phyloP scores from a whole-genome alignment of 106 monocot species.

The Apostasia ramifera region DNA sequence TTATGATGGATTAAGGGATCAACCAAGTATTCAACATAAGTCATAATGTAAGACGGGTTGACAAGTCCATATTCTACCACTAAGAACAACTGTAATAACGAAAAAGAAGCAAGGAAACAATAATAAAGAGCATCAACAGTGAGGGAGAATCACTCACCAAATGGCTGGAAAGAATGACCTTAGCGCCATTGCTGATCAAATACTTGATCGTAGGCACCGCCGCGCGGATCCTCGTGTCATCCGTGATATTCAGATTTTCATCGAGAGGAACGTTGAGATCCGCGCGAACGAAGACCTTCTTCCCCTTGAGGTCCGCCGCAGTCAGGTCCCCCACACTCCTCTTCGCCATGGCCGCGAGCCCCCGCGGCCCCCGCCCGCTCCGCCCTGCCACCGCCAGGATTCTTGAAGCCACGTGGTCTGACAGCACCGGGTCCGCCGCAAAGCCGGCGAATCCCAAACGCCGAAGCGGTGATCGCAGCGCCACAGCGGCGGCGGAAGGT shows the following conservation, averaged over 20 bases:
- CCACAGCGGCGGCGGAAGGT: conserved; percentile 4
- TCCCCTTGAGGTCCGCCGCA: conserved; percentile 64
- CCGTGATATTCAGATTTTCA: conserved; percentile 79
- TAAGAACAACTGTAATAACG: not conserved
- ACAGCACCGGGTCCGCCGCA: conserved; percentile 31
- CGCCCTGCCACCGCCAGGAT: conserved; percentile 22
- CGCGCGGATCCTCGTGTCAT: conserved; percentile 87
- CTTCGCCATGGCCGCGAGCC: conserved; percentile 79
- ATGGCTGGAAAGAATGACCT: conserved; percentile 85
- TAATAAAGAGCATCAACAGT: not conserved
- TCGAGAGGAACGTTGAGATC: conserved; percentile 93
- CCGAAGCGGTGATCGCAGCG: conserved; percentile 18
- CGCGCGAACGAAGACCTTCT: conserved; percentile 73
- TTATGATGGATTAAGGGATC: no score
- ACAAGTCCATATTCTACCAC: not conserved
- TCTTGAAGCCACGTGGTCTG: conserved; percentile 20
- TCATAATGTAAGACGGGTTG: not conserved
- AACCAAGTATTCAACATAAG: no score
- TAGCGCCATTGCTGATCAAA: conserved; percentile 67
- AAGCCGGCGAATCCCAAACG: conserved; percentile 46
- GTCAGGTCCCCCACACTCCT: conserved; percentile 81
- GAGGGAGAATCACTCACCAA: conserved; percentile 39
- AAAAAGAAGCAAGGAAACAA: not conserved
- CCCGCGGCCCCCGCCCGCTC: conserved; percentile 31
- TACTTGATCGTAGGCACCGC: conserved; percentile 92